Evolutionary conservation across 176 grass and related monocot genomes (phyloP), one percentile per base, ranked within the genome.

Genomic region (Eragrostis curvula): DNA sequence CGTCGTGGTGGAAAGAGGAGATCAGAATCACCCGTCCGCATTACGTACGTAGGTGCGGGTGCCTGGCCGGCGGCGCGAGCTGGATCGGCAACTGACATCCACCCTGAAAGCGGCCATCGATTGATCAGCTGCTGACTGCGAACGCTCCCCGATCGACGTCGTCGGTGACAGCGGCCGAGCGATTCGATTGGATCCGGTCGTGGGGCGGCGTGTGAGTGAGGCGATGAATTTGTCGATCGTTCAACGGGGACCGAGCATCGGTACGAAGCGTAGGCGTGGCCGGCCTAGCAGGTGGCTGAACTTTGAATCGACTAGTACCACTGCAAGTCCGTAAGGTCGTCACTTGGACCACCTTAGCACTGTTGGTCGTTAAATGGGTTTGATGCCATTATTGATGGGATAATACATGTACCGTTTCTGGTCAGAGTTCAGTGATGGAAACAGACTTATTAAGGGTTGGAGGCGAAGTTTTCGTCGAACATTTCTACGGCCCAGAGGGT

Each of bases 361-460:
- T 67, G 81, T 75, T 45, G 36, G 32, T 14, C 23, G 23, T 84
- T 84, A 84, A 66, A 45, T 67, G 70, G 15, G 59, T 27, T 52
- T 2, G 43, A 79, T 82, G 39, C 43, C 25, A 82, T 50, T 73
- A 73, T 50, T 63, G 55, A 49, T n/a, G 41, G 20, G 68, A 81
- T 71, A 29, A 28, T 57, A 9, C 18, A 28, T 24, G 55, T 39
- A 21, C 32, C 18, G 36, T 21, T 67, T 21, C 8, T 12, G 65
- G 64, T 21, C 17, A 39, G 16, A 41, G 16, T 8, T 21, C 32
- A 20, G 51, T 20, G 51, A 12, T 36, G 0, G 9, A 62, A 9
- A 12, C 24, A 12, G 14, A 18, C 18, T 18, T 17, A 15, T 8
- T 20, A 5, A 7, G 50, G 5, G 15, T 0, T 30, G 1, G 59